A percentile compares a stretch with the other conserved stretches of the same genome.
Conservation (phyloP, 345 rosid genomes). For the Boechera stricta region DNA sequence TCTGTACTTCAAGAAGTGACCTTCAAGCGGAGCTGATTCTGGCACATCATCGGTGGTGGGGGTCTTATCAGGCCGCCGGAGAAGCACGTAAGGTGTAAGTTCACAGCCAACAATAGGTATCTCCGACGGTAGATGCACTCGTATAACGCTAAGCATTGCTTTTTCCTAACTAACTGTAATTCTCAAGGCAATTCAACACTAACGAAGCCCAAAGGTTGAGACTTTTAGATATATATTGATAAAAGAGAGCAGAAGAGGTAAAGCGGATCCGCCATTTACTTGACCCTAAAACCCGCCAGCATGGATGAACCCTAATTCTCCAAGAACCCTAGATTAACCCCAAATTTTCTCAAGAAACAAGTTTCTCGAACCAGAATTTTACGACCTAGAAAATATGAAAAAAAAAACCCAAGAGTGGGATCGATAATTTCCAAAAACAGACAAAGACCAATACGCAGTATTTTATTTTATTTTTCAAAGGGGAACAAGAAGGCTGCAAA, state of each 20-base stretch:
- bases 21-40: constrained; percentile 81
- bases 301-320: constrained; percentile 43
- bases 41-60: constrained; percentile 73
- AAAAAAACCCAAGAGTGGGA: constrained; percentile 26
- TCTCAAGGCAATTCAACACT: constrained; percentile 47
- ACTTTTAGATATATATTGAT: constrained; percentile 13
- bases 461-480: not conserved
- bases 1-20: constrained; percentile 85
- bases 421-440: constrained; percentile 15
- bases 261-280: constrained; percentile 74
- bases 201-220: constrained; percentile 33
- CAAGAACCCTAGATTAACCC: constrained; percentile 42
- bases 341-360: not conserved
- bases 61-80: constrained; percentile 73
- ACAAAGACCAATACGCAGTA: constrained; percentile 16
- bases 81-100: constrained; percentile 87
- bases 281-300: constrained; percentile 51
- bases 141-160: constrained; percentile 94
- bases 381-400: constrained; percentile 1
- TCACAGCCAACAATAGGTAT: constrained; percentile 98
- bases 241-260: constrained; percentile 17
- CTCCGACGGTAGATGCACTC: constrained; percentile 96
- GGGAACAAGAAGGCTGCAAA: constrained; percentile 22
- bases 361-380: not conserved
- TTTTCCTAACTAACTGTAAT: constrained; percentile 47